Conservation (phyloP, 306 rosid genomes). For the Quercus robur region DNA sequence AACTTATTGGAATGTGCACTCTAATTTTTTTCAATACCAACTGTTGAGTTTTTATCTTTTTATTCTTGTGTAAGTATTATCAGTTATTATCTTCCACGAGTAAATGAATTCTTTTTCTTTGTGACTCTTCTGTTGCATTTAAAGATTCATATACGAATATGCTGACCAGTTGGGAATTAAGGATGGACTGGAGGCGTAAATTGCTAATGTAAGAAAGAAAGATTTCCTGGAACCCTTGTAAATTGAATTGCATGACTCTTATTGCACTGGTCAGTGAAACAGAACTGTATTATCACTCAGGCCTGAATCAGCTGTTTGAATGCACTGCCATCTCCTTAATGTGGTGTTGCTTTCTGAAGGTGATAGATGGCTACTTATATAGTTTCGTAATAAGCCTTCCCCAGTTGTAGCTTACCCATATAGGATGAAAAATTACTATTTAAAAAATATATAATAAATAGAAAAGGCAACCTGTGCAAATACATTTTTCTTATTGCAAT, state of each 20-base stretch:
- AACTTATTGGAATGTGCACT: background rate
- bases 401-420: no score
- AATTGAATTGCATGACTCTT: background rate
- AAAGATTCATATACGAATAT: background rate
- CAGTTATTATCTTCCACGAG: background rate
- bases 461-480: no score
- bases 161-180: slow-evolving; percentile 14
- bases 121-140: background rate
- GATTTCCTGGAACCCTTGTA: background rate
- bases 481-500: no score
- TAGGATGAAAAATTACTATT: no score
- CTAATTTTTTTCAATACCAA: background rate
- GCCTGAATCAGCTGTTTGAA: background rate
- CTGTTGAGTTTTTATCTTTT: slow-evolving; percentile 10
- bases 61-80: background rate
- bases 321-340: no score
- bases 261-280: background rate
- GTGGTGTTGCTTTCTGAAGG: no score
- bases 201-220: background rate
- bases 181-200: background rate
- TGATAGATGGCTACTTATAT: no score
- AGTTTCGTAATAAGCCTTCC: no score
- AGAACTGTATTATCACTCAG: background rate
- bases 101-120: background rate
- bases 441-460: no score